These are phyloP conservation scores for Lantana camara DNA, from an alignment of 257 asterid genomes.

Conservation along the genomic window DNA sequence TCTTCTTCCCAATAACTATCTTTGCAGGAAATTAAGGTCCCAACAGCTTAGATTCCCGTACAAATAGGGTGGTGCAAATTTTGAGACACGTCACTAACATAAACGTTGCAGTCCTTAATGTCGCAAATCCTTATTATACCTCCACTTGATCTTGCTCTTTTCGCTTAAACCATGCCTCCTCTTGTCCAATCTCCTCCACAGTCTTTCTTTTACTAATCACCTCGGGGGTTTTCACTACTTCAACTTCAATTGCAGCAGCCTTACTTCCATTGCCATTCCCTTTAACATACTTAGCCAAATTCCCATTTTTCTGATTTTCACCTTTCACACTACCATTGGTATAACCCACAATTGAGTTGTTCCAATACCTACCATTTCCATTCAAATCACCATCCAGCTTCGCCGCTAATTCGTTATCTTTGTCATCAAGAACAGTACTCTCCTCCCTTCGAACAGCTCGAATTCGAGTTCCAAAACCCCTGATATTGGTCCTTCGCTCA, in stretches of 20 bases:
- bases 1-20: no score
- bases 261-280: constrained; percentile 48
- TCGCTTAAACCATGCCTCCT: constrained; percentile 72
- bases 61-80: no score
- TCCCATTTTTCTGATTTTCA: constrained; percentile 34
- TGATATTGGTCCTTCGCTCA: constrained; percentile 8
- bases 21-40: no score
- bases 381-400: constrained; percentile 47
- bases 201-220: constrained; percentile 40
- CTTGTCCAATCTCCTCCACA: constrained; percentile 72
- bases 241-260: constrained; percentile 25
- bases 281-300: constrained; percentile 42
- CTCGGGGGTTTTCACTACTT: constrained; percentile 34
- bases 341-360: constrained; percentile 15
- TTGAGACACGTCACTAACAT: no score
- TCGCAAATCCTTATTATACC: constrained; percentile 36
- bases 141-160: constrained; percentile 39
- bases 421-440: constrained; percentile 40
- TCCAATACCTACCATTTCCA: constrained; percentile 34
- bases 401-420: constrained; percentile 33
- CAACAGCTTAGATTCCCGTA: no score
- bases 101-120: no score
- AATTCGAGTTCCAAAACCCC: constrained; percentile 25
- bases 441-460: constrained; percentile 42
- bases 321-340: constrained; percentile 20